A percentile compares a stretch with the other conserved stretches of the same genome.
These are phyloP conservation scores for Alternaria conjuncta DNA, from an alignment of 2,329 filamentous ascomycete genomes.

Conservation along the genomic window DNA sequence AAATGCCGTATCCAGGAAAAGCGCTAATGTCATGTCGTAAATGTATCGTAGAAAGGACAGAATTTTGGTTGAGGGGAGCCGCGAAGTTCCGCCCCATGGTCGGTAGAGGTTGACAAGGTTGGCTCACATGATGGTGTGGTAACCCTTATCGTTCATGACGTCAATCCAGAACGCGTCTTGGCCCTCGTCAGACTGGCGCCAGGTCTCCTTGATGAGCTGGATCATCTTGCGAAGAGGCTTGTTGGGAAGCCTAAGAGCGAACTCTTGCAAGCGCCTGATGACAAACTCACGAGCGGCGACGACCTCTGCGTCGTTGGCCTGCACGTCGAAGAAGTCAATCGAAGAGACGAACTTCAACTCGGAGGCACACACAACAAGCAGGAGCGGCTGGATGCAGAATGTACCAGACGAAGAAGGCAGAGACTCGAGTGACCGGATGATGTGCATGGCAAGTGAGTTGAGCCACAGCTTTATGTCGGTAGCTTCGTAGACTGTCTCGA, in stretches of 20 bases:
- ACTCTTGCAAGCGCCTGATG: slow-evolving; percentile 55
- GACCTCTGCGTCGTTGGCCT: slow-evolving; percentile 54
- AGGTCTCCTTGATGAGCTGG: slow-evolving; percentile 60
- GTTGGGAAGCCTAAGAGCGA: slow-evolving; percentile 57
- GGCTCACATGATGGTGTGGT: slow-evolving; percentile 62
- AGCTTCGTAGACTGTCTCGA: slow-evolving; percentile 42
- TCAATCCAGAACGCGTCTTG: slow-evolving; percentile 63
- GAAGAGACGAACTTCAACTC: slow-evolving; percentile 57
- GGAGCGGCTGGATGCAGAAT: slow-evolving; percentile 60
- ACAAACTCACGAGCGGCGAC: slow-evolving; percentile 57
- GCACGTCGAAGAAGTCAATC: slow-evolving; percentile 45
- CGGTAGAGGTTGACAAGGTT: slow-evolving; percentile 4
- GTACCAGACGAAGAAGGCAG: slow-evolving; percentile 61
- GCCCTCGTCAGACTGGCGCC: slow-evolving; percentile 59
- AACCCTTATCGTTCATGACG: slow-evolving; percentile 63
- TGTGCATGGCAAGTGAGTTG: slow-evolving; percentile 59
- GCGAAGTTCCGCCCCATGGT: neutral
- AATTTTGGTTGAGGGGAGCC: slow-evolving; percentile 8
- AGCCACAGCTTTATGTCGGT: slow-evolving; percentile 53
- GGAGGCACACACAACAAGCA: slow-evolving; percentile 59
- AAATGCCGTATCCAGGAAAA: slow-evolving; percentile 6
- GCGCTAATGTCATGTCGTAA: slow-evolving; percentile 1
- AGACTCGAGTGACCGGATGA: slow-evolving; percentile 56
- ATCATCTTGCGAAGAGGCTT: slow-evolving; percentile 60
- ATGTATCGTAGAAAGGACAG: slow-evolving; percentile 3